These are phyloP conservation scores for Lepiota brunneoincarnata DNA, from an alignment of 768 basidiomycete species.

Conservation along the genomic window DNA sequence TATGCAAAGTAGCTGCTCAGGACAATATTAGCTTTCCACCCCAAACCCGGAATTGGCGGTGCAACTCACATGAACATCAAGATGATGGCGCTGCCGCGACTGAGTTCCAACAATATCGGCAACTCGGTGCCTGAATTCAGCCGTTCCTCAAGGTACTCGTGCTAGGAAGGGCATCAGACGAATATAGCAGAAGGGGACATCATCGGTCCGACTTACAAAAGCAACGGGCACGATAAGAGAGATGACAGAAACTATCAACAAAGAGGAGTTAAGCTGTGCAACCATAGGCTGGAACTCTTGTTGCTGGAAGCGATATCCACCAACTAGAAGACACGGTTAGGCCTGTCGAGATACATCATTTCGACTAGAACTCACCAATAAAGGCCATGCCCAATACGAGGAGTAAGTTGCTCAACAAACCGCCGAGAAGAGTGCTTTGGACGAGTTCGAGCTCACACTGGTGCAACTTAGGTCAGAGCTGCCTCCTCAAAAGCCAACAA, in stretches of 20 bases:
- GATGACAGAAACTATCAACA: constrained; percentile 68
- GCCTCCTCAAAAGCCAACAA: background rate
- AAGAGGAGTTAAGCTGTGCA: constrained; percentile 63
- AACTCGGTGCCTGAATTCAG: constrained; percentile 35
- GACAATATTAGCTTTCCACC: constrained; percentile 1
- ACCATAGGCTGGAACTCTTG: constrained; percentile 55
- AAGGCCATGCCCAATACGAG: constrained; percentile 82
- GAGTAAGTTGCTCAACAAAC: constrained; percentile 68
- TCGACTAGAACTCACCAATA: constrained; percentile 72
- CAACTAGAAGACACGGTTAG: constrained; percentile 24
- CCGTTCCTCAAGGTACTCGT: constrained; percentile 32
- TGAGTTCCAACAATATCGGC: constrained; percentile 39
- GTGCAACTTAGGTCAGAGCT: constrained; percentile 17
- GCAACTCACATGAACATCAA: constrained; percentile 40
- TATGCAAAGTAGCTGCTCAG: constrained; percentile 25
- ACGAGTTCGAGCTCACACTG: constrained; percentile 53
- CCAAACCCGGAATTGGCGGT: background rate
- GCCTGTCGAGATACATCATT: background rate
- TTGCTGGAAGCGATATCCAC: constrained; percentile 47
- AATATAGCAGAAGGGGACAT: constrained; percentile 14
- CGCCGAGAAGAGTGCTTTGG: constrained; percentile 50
- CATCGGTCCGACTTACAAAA: constrained; percentile 35
- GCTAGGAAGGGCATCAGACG: constrained; percentile 19
- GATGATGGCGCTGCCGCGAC: constrained; percentile 46
- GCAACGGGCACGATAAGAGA: constrained; percentile 68